Evolutionary conservation across 306 rosid genomes (phyloP).

Genomic region (Casuarina equisetifolia): DNA sequence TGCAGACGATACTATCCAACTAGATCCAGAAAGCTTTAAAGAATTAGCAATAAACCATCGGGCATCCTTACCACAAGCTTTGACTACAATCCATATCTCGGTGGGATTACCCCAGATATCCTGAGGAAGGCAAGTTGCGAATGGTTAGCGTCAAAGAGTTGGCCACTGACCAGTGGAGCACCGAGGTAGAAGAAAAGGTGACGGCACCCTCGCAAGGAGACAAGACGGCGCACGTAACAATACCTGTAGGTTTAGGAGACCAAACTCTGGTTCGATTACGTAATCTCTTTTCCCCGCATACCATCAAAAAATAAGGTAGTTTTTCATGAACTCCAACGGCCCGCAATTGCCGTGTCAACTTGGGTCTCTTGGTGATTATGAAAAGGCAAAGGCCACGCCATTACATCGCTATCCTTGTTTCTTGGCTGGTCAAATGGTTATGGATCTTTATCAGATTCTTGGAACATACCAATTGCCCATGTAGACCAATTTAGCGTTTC

Average conservation of each 20-base stretch:
- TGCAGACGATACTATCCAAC: no score
- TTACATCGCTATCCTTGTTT: conserved; percentile 9
- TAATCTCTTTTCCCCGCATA: background rate
- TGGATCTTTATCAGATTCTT: conserved; percentile 21
- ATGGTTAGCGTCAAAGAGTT: conserved; percentile 3
- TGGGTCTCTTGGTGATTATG: conserved; percentile 38
- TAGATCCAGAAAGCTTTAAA: background rate
- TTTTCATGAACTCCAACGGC: conserved; percentile 43
- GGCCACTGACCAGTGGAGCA: conserved; percentile 12
- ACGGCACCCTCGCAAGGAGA: conserved; percentile 36
- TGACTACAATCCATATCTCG: background rate
- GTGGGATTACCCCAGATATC: background rate
- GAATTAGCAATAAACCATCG: background rate
- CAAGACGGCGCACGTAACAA: conserved; percentile 32
- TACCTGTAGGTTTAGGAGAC: conserved; percentile 15
- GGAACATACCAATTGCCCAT: conserved; percentile 8
- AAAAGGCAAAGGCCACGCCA: conserved; percentile 42
- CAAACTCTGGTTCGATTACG: background rate
- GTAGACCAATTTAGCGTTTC: conserved; percentile 19
- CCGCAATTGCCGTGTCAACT: conserved; percentile 35
- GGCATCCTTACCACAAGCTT: background rate
- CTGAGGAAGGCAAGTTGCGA: conserved; percentile 26
- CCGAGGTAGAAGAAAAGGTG: background rate
- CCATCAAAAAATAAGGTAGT: conserved; percentile 5
- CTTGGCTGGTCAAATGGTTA: background rate